Conservation (phyloP, 2,329 filamentous ascomycete genomes). For the Botryotinia calthae region DNA sequence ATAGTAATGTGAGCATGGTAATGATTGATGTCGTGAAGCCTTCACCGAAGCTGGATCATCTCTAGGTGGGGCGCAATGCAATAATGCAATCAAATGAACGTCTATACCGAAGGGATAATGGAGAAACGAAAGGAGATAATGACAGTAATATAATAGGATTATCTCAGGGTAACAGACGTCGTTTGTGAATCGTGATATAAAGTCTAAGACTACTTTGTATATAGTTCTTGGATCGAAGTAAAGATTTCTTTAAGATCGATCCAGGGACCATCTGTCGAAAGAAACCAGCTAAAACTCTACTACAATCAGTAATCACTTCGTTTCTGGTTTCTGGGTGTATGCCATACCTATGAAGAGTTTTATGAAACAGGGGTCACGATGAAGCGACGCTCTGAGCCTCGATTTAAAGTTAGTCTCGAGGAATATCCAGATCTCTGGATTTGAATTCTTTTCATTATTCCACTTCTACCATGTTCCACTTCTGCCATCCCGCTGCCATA, state of each 20-base stretch:
- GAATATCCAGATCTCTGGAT: neutral
- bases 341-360: neutral
- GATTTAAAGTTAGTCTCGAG: neutral
- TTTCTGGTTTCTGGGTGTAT: neutral
- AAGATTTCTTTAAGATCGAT: neutral
- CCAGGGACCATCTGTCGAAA: neutral
- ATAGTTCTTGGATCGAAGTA: neutral
- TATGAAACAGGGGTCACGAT: constrained; percentile 4
- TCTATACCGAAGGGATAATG: neutral
- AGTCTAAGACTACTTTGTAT: neutral
- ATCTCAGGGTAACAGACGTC: neutral
- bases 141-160: neutral
- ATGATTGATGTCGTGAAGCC: neutral
- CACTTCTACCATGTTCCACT: neutral
- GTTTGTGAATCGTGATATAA: neutral
- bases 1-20: constrained; percentile 3
- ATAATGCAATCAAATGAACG: neutral
- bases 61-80: neutral
- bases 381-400: neutral
- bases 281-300: neutral
- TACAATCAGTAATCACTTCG: neutral
- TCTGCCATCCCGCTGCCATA: neutral
- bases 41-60: neutral
- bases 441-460: neutral
- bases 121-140: neutral